Evolutionary conservation across 2,329 filamentous ascomycete genomes (phyloP).

Genomic region (Neobulgaria alba): DNA sequence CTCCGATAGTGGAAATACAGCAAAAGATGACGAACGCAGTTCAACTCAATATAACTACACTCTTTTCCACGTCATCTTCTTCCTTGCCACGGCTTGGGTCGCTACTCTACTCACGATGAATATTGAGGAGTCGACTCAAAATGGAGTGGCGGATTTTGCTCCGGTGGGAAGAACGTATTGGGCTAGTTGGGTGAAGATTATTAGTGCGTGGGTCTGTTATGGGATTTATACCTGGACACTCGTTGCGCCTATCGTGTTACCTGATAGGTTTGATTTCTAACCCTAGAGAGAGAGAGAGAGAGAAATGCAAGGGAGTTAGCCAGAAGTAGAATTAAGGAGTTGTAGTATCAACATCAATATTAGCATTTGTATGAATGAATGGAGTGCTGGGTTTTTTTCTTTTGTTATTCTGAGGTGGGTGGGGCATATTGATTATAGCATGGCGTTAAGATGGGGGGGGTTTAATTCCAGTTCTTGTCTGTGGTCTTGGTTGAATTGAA

Average conservation of each 20-base stretch:
- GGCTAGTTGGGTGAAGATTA: conserved; percentile 98
- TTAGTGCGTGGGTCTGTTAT: conserved; percentile 96
- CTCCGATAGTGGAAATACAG: conserved; percentile 45
- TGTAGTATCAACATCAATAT: too few relatives aligned
- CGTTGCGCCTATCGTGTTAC: conserved; percentile 74
- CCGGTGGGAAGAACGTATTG: conserved; percentile 92
- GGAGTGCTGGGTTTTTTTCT: too few relatives aligned
- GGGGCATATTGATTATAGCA: too few relatives aligned
- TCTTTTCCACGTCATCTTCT: conserved; percentile 95
- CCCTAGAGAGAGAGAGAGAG: too few relatives aligned
- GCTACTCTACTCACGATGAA: conserved; percentile 82
- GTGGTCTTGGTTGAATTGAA: too few relatives aligned
- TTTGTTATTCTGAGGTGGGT: too few relatives aligned
- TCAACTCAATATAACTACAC: conserved; percentile 94
- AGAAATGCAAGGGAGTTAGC: too few relatives aligned
- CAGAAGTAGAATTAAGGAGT: too few relatives aligned
- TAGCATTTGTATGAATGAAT: too few relatives aligned
- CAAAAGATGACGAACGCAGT: conserved; percentile 79
- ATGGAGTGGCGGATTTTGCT: conserved; percentile 67
- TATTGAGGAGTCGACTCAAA: conserved; percentile 54
- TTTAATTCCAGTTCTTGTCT: too few relatives aligned
- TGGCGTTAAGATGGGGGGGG: too few relatives aligned
- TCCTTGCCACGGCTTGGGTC: conserved; percentile 92
- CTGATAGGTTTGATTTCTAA: conserved; percentile 74
- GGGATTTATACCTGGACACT: conserved; percentile 89